These are phyloP conservation scores for Cymbomonas tetramitiformis DNA, from an alignment of 139 green algal species.

Conservation along the genomic window DNA sequence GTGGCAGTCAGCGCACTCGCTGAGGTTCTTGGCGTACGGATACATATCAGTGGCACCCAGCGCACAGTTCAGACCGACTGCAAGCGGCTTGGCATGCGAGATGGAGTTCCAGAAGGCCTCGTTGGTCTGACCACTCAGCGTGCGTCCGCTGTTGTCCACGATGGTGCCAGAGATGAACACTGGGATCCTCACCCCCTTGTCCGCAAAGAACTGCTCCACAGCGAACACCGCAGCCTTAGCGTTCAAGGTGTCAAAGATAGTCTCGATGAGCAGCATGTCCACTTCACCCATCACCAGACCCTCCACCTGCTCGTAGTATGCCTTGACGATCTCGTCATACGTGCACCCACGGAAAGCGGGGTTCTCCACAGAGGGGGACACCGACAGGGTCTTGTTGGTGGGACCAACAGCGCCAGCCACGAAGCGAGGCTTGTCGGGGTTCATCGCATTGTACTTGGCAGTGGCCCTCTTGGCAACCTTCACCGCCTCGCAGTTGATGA, in stretches of 20 bases:
- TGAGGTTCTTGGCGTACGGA: constrained; percentile 82
- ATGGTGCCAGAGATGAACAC: constrained; percentile 94
- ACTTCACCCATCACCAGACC: constrained; percentile 75
- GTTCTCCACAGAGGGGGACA: constrained; percentile 92
- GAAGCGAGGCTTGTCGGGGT: constrained; percentile 71
- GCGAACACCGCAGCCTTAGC: constrained; percentile 87
- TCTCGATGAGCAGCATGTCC: constrained; percentile 94
- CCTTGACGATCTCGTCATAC: constrained; percentile 84
- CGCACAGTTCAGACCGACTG: constrained; percentile 90
- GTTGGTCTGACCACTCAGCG: constrained; percentile 90
- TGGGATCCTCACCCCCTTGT: constrained; percentile 58
- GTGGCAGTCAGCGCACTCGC: constrained; percentile 70
- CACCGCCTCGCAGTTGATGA: constrained; percentile 79
- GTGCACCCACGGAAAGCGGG: constrained; percentile 80
- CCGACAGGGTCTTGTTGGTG: constrained; percentile 89
- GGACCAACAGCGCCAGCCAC: constrained; percentile 84
- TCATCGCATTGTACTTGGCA: constrained; percentile 48
- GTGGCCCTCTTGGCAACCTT: constrained; percentile 55
- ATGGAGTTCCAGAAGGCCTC: constrained; percentile 96
- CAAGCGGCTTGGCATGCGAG: constrained; percentile 73
- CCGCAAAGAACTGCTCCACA: constrained; percentile 79
- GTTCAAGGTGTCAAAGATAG: constrained; percentile 97
- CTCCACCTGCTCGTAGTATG: constrained; percentile 80
- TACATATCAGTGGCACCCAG: constrained; percentile 88
- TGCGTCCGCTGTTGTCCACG: constrained; percentile 80